Evolutionary conservation across 2,329 filamentous ascomycete genomes (phyloP).

Genomic region (Pseudocercospora fuligena): DNA sequence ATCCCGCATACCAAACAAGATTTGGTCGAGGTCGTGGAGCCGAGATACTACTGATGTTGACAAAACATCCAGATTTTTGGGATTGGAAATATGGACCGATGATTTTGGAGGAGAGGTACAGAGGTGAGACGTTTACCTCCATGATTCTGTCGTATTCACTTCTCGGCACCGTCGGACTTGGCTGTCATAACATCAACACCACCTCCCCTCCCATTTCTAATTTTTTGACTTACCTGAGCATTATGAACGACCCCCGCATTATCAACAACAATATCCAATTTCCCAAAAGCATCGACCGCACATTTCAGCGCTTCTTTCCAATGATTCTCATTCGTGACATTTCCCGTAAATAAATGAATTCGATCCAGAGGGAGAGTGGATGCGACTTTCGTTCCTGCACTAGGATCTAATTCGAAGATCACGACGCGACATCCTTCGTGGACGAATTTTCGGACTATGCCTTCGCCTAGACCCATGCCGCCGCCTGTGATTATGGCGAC

Average conservation of each 20-base stretch:
- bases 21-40: conserved; percentile 34
- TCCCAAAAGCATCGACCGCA: conserved; percentile 31
- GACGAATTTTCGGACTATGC: conserved; percentile 38
- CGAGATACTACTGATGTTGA: conserved; percentile 39
- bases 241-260: conserved; percentile 34
- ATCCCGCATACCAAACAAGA: conserved; percentile 39
- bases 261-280: conserved; percentile 36
- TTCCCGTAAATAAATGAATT: conserved; percentile 24
- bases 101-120: conserved; percentile 39
- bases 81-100: conserved; percentile 40
- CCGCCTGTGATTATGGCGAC: conserved; percentile 37
- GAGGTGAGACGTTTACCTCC: conserved; percentile 40
- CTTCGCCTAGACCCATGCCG: conserved; percentile 39
- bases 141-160: conserved; percentile 42
- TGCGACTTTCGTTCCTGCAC: conserved; percentile 21
- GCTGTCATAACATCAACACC: conserved; percentile 20
- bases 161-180: conserved; percentile 35
- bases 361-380: conserved; percentile 6
- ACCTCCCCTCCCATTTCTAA: background rate
- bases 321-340: conserved; percentile 34
- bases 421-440: conserved; percentile 38
- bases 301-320: conserved; percentile 37
- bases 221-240: conserved; percentile 22
- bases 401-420: conserved; percentile 35
- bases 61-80: conserved; percentile 32